phyloP scores from a whole-genome alignment of 179 eudicot species.

The Nepenthes alata region DNA sequence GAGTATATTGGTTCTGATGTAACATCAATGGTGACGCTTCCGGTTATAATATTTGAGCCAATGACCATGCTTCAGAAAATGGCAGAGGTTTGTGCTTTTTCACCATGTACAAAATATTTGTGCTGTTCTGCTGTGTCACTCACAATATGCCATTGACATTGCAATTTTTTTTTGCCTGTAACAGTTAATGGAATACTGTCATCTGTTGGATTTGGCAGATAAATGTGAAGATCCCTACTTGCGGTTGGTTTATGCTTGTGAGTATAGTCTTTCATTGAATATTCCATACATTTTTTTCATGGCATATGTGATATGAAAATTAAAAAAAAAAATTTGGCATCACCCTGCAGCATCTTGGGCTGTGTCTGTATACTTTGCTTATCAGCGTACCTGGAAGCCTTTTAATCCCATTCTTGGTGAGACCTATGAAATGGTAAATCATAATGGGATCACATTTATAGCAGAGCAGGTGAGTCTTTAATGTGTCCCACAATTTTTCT shows the following conservation, averaged over 20 bases:
- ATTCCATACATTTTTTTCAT: no score
- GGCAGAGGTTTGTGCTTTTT: conserved; percentile 71
- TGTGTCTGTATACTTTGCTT: conserved; percentile 71
- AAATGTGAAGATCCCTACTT: conserved; percentile 89
- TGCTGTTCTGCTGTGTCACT: neutral
- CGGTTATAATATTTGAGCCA: conserved; percentile 93
- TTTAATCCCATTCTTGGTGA: conserved; percentile 98
- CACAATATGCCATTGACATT: neutral
- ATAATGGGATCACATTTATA: conserved; percentile 69
- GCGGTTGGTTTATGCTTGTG: conserved; percentile 85
- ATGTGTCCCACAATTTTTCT: neutral
- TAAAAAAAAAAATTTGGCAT: no score
- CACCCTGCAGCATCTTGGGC: conserved; percentile 68
- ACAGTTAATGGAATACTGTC: conserved; percentile 88
- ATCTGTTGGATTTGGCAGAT: conserved; percentile 82
- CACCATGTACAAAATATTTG: conserved; percentile 1
- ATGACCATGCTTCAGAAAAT: conserved; percentile 98
- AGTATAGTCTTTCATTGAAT: conserved; percentile 13
- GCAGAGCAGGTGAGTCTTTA: conserved; percentile 59
- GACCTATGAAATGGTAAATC: conserved; percentile 92
- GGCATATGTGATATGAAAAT: no score
- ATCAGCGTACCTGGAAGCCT: conserved; percentile 96
- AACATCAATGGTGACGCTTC: conserved; percentile 95
- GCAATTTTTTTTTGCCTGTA: conserved; percentile 12
- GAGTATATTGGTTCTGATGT: conserved; percentile 87